Evolutionary conservation across 441 rosid genomes (phyloP).

Genomic region (Kokia cookei): DNA sequence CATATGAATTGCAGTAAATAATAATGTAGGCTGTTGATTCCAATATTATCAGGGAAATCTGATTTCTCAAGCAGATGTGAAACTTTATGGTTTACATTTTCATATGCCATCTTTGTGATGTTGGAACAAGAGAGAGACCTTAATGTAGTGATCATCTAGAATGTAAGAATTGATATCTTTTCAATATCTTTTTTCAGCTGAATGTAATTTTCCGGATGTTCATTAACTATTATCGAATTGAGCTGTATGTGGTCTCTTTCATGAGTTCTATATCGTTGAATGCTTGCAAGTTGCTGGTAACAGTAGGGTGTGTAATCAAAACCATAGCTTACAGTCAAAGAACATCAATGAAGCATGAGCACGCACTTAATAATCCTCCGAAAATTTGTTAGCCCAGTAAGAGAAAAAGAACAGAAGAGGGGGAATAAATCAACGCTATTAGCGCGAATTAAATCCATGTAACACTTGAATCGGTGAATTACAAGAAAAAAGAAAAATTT

Average conservation of each 20-base stretch:
- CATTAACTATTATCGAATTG: not conserved
- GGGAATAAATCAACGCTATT: not conserved
- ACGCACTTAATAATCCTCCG: not conserved
- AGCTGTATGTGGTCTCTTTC: not conserved
- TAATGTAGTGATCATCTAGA: not conserved
- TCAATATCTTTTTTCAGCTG: not conserved
- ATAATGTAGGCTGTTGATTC: not conserved
- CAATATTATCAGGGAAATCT: not conserved
- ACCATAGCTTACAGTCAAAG: not conserved
- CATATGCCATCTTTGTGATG: not conserved
- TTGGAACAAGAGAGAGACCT: not conserved
- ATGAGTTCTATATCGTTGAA: not conserved
- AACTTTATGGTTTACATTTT: not conserved
- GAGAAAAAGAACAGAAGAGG: not conserved
- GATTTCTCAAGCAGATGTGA: not conserved
- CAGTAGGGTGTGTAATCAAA: not conserved
- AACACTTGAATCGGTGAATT: no score
- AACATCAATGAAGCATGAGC: not conserved
- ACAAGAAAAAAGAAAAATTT: no score
- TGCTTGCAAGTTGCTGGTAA: not conserved
- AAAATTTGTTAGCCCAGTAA: not conserved
- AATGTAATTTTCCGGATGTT: not conserved
- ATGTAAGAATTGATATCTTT: not conserved
- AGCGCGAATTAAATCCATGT: no score
- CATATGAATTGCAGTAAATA: constrained; percentile 74